A percentile compares a stretch with the other conserved stretches of the same genome.
Evolutionary conservation across 805 yeast genomes (phyloP).

Genomic region (Metschnikowia dekortorum): DNA sequence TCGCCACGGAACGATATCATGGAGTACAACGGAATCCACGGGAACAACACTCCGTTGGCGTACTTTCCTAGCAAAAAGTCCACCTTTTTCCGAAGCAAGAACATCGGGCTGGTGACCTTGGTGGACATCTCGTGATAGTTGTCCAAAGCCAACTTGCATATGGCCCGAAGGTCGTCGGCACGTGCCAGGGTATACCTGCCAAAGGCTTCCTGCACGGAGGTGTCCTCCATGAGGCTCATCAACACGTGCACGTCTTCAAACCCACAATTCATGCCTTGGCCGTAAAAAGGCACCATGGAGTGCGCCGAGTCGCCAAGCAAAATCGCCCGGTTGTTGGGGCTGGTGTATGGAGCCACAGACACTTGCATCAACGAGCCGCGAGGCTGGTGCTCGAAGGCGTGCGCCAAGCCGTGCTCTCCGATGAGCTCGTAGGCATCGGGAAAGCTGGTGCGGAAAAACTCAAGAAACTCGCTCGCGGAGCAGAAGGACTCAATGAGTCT

Average conservation of each 20-base stretch:
- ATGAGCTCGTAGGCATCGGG: constrained; percentile 70
- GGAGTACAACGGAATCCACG: constrained; percentile 83
- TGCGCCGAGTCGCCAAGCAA: constrained; percentile 93
- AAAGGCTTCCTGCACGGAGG: constrained; percentile 48
- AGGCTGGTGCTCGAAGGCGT: constrained; percentile 57
- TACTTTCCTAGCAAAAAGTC: constrained; percentile 61
- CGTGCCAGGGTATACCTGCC: constrained; percentile 50
- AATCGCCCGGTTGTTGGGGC: constrained; percentile 53
- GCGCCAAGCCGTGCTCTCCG: constrained; percentile 50
- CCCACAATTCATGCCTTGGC: constrained; percentile 96
- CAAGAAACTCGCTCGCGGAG: constrained; percentile 39
- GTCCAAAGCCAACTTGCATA: constrained; percentile 69
- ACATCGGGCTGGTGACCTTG: constrained; percentile 60
- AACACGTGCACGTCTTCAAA: constrained; percentile 82
- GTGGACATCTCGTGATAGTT: constrained; percentile 88
- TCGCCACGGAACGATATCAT: constrained; percentile 90
- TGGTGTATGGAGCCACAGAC: constrained; percentile 65
- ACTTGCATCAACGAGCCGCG: constrained; percentile 76
- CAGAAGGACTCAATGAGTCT: constrained; percentile 50
- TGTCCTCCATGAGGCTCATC: constrained; percentile 44
- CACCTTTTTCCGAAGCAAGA: constrained; percentile 59
- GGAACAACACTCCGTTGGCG: constrained; percentile 42
- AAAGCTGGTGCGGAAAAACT: constrained; percentile 59
- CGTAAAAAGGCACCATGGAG: constrained; percentile 97
- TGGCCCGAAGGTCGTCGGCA: constrained; percentile 66